phyloP scores from a whole-genome alignment of 2,329 filamentous ascomycete species.

The Aspergillus sp. region DNA sequence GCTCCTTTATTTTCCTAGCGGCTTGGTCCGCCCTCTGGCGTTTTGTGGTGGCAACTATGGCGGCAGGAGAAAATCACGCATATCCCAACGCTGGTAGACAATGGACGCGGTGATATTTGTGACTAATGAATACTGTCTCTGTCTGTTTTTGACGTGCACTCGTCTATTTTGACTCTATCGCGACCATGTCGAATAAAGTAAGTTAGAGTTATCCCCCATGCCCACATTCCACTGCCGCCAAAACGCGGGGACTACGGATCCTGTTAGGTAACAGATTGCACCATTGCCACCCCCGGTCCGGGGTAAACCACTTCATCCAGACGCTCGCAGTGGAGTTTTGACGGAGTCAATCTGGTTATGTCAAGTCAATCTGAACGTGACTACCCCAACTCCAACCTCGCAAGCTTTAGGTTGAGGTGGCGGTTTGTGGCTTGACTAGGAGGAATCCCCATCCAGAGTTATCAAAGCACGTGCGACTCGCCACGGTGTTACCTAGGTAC shows the following conservation, averaged over 20 bases:
- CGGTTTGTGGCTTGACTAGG: not conserved
- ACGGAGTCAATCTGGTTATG: too few species aligned
- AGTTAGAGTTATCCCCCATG: conserved; percentile 10
- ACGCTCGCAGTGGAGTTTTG: too few species aligned
- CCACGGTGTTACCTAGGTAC: not conserved
- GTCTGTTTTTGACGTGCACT: not conserved
- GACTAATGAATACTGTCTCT: not conserved
- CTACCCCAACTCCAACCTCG: not conserved
- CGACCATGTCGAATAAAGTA: not conserved
- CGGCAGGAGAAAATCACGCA: too few species aligned
- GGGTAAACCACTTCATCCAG: conserved; percentile 5
- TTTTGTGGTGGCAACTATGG: too few species aligned
- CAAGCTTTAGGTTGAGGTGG: not conserved
- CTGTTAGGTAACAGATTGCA: conserved; percentile 34
- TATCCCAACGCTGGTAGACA: too few species aligned
- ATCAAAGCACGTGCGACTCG: not conserved
- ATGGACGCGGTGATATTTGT: not conserved
- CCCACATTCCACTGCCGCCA: conserved; percentile 5
- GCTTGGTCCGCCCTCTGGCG: too few species aligned
- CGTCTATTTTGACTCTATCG: too few species aligned
- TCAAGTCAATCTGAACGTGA: too few species aligned
- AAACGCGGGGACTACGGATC: conserved; percentile 26
- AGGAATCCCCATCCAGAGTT: not conserved
- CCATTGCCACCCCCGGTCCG: conserved; percentile 8
- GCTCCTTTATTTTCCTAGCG: too few species aligned